Conservation (phyloP, 1,139 yeast genomes). For the Blastobotrys petasosporus region DNA sequence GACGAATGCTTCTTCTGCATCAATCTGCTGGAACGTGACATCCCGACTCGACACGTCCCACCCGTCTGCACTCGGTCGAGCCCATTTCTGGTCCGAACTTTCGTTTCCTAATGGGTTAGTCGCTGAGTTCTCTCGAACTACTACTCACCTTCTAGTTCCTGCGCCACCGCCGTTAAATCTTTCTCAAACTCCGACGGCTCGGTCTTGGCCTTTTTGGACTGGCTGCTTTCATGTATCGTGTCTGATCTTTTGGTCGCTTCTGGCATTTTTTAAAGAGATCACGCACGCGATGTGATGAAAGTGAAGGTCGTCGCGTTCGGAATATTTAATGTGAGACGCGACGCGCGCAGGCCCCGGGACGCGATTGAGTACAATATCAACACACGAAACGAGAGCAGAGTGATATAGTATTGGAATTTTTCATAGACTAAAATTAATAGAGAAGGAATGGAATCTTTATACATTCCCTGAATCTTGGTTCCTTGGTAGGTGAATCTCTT, state of each 20-base stretch:
- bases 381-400: no score
- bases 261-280: background rate
- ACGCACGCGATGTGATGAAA: no score
- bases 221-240: background rate
- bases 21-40: slow-evolving; percentile 79
- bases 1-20: slow-evolving; percentile 74
- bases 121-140: background rate
- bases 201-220: slow-evolving; percentile 16
- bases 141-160: background rate
- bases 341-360: no score
- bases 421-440: no score
- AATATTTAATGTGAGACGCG: no score
- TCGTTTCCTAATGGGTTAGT: slow-evolving; percentile 11
- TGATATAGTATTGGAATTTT: no score
- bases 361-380: no score
- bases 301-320: no score
- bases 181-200: slow-evolving; percentile 41
- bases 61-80: slow-evolving; percentile 49
- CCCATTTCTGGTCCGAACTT: slow-evolving; percentile 50
- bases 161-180: slow-evolving; percentile 28
- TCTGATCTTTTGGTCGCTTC: slow-evolving; percentile 7
- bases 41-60: slow-evolving; percentile 48
- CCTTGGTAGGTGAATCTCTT: no score
- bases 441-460: no score
- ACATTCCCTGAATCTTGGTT: no score